phyloP scores from a whole-genome alignment of 2,329 filamentous ascomycete species.

The Pseudonectria buxi region DNA sequence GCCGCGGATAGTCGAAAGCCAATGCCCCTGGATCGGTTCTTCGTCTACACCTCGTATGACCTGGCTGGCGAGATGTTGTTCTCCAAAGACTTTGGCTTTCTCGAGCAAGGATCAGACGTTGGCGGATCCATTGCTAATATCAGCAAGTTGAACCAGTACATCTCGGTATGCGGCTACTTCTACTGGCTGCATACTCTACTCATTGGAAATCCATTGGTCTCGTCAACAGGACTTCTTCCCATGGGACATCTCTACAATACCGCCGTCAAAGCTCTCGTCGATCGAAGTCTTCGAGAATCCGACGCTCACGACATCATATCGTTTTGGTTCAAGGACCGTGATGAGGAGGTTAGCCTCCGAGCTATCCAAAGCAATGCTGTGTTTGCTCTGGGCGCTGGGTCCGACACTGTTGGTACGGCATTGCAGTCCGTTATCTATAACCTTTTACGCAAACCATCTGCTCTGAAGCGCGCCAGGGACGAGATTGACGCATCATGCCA shows the following conservation, averaged over 20 bases:
- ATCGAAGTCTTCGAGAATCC: constrained; percentile 15
- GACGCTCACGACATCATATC: constrained; percentile 18
- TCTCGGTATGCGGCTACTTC: constrained; percentile 15
- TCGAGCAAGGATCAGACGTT: constrained; percentile 16
- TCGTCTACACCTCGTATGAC: constrained; percentile 8
- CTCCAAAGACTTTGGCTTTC: constrained; percentile 10
- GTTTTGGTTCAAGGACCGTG: constrained; percentile 18
- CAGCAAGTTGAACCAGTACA: constrained; percentile 10
- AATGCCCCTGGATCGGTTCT: constrained; percentile 7
- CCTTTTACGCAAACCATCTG: constrained; percentile 7
- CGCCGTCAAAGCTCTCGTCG: constrained; percentile 15
- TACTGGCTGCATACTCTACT: constrained; percentile 22
- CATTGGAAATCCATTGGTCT: constrained; percentile 23
- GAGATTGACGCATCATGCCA: constrained; percentile 6
- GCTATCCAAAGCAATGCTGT: constrained; percentile 6
- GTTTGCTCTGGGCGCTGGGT: constrained; percentile 4
- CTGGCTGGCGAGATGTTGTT: constrained; percentile 7
- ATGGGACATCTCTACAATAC: constrained; percentile 22
- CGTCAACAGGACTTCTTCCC: constrained; percentile 19
- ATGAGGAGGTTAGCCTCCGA: constrained; percentile 8
- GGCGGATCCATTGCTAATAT: constrained; percentile 22
- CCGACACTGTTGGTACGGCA: constrained; percentile 7
- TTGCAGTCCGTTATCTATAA: constrained; percentile 11
- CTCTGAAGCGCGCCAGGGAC: constrained; percentile 1
- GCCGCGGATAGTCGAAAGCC: constrained; percentile 1